Base-by-base conservation (phyloP, 306 rosid species). In the Benincasa hispida region DNA sequence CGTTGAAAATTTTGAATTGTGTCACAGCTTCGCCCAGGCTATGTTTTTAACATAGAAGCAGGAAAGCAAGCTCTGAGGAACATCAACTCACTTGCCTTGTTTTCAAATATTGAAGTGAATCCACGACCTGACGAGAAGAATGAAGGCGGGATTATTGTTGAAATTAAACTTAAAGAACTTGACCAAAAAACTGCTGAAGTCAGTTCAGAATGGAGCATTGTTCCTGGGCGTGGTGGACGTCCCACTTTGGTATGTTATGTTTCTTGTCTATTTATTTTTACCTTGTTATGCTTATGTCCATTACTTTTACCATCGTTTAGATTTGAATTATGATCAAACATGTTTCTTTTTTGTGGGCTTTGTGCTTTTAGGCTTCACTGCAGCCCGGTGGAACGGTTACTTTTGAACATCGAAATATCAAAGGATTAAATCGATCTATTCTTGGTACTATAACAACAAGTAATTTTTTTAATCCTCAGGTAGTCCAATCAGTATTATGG, bases 61-160 rank as follows among this genome's bases (percentile, higher is more conserved):
- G 99, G 99, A 81, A 94, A 94, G 83, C 97, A 94, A 84, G 99
- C 99, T 80, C 84, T 94, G 67, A 86, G 95, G 78, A 94, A 92
- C 81, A 91, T 94, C 66, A 90, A 94, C 41, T 92, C 96, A 39
- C 93, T 94, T 35, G 88, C 91, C 62, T 78, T 94, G 87, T 94
- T 94, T 85, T 94, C 99, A 1, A 94, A 94, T 82, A 92, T 94
- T 82, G 99, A 94, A 85, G 97, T 94, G 82, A 94, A 92, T 80
- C 99, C 99, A 13, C 86, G 92, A 22, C 99, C 97, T 48, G 99
- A 92, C 25, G 97, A 94, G 87, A 94, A 85, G 75, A 90, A 85
- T 45, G 99, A 94, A 65, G 99, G 99, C 82, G 97, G 93, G 56
- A 92, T 94, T 56, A 85, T 92, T 75, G 97, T 94, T 63, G 99